These are phyloP conservation scores for Colletotrichum lentis DNA, from an alignment of 2,329 filamentous ascomycete species.

Conservation along the genomic window DNA sequence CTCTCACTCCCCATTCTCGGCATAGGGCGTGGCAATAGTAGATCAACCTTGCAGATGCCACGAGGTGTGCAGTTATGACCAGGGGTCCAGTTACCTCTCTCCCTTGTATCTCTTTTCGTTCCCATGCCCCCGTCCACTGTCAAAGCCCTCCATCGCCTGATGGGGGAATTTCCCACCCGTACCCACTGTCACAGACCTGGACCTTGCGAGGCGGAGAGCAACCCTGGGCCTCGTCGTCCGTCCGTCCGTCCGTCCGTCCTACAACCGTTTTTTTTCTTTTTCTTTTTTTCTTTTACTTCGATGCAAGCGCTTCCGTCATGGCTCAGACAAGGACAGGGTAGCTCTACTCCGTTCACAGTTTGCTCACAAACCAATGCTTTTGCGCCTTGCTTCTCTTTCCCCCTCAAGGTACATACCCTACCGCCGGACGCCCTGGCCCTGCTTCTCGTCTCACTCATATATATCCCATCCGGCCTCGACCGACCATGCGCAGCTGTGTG, in stretches of 20 bases:
- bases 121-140: slow-evolving; percentile 39
- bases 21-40: slow-evolving; percentile 32
- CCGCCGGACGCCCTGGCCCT: slow-evolving; percentile 33
- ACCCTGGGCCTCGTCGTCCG: slow-evolving; percentile 38
- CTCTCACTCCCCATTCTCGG: slow-evolving; percentile 19
- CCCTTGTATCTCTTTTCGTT: slow-evolving; percentile 29
- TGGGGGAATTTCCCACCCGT: slow-evolving; percentile 38
- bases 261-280: slow-evolving; percentile 38
- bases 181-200: slow-evolving; percentile 40
- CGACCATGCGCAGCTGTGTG: slow-evolving; percentile 4
- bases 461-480: slow-evolving; percentile 35
- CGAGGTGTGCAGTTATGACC: slow-evolving; percentile 37
- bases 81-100: slow-evolving; percentile 36
- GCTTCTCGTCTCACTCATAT: slow-evolving; percentile 35
- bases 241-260: slow-evolving; percentile 25
- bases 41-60: slow-evolving; percentile 38
- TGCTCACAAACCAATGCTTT: slow-evolving; percentile 37
- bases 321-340: slow-evolving; percentile 40
- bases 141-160: slow-evolving; percentile 40
- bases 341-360: slow-evolving; percentile 34
- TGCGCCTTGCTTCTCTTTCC: slow-evolving; percentile 32
- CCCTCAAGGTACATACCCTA: slow-evolving; percentile 29
- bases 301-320: slow-evolving; percentile 40
- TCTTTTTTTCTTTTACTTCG: slow-evolving; percentile 6
- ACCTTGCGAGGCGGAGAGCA: slow-evolving; percentile 37